Conservation (phyloP, 345 rosid species). For the Odontarrhena argentea region DNA sequence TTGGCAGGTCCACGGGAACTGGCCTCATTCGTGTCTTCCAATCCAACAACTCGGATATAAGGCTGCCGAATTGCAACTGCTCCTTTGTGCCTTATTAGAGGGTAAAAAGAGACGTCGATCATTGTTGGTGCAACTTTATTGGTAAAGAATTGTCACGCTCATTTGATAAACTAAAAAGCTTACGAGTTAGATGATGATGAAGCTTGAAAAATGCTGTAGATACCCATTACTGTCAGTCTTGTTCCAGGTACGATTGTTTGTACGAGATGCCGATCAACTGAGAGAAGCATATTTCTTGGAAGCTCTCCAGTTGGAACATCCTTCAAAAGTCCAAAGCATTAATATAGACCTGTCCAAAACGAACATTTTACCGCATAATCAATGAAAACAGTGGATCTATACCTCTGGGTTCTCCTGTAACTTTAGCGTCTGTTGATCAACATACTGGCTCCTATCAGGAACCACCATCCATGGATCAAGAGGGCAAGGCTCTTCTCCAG, state of each 20-base stretch:
- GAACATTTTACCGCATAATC: conserved; percentile 4
- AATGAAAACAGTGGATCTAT: conserved; percentile 21
- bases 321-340: conserved; percentile 44
- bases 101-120: neutral
- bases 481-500: conserved; percentile 93
- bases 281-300: conserved; percentile 95
- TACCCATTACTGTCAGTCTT: conserved; percentile 88
- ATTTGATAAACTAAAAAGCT: conserved; percentile 32
- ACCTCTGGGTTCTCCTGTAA: conserved; percentile 98
- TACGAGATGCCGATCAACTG: conserved; percentile 87
- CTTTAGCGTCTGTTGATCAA: conserved; percentile 94
- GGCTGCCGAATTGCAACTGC: conserved; percentile 96
- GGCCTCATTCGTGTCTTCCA: conserved; percentile 82
- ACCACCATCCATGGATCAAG: conserved; percentile 96
- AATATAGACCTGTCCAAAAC: neutral
- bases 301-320: conserved; percentile 99
- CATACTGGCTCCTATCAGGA: conserved; percentile 93
- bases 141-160: neutral
- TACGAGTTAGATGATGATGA: conserved; percentile 75
- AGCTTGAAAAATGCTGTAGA: conserved; percentile 90
- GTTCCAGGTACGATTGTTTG: conserved; percentile 92
- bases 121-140: conserved; percentile 1
- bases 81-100: conserved; percentile 69
- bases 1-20: conserved; percentile 74
- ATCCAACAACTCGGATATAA: conserved; percentile 85